Percentiles rank a stretch among this genome's conserved stretches.
These are phyloP conservation scores for Alternaria ventricosa DNA, from an alignment of 2,329 filamentous ascomycete genomes.

Conservation along the genomic window DNA sequence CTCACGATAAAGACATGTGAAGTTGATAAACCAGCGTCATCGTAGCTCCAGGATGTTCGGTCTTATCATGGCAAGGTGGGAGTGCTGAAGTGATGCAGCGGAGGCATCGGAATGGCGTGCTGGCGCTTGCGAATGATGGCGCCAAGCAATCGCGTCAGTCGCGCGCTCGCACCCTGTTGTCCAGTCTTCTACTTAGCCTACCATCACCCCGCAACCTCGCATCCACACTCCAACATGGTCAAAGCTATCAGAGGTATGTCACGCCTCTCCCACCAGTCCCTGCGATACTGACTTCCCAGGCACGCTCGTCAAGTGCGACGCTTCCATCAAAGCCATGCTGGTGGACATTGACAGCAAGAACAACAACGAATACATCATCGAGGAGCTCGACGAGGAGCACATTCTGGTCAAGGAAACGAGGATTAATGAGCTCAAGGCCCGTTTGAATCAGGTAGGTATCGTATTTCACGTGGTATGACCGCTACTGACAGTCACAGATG, in stretches of 20 bases:
- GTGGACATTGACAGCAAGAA: slow-evolving; percentile 72
- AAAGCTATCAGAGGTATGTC: slow-evolving; percentile 62
- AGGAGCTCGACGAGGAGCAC: slow-evolving; percentile 79
- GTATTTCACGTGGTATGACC: neutral
- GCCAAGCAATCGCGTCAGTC: slow-evolving; percentile 26
- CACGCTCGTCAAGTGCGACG: slow-evolving; percentile 80
- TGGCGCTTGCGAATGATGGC: neutral
- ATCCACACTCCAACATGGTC: slow-evolving; percentile 54
- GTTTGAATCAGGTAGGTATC: slow-evolving; percentile 68
- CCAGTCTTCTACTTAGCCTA: slow-evolving; percentile 9
- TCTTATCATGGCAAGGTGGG: neutral
- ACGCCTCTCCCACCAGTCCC: neutral
- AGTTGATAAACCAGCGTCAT: too few species aligned
- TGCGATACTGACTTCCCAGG: slow-evolving; percentile 52
- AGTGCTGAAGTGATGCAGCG: neutral
- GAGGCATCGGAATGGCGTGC: slow-evolving; percentile 10
- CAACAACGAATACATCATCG: slow-evolving; percentile 76
- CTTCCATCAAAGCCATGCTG: slow-evolving; percentile 87
- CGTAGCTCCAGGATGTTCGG: too few species aligned
- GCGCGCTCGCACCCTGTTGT: slow-evolving; percentile 35
- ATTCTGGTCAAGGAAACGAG: slow-evolving; percentile 78
- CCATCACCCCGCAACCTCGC: slow-evolving; percentile 8
- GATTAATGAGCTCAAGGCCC: slow-evolving; percentile 69
- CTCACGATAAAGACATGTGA: neutral
- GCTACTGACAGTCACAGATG: slow-evolving; percentile 35